Percentiles rank a stretch among this genome's conserved stretches.
Conservation (phyloP, 1,284 basidiomycete genomes). For the Porogramme epimiltina region DNA sequence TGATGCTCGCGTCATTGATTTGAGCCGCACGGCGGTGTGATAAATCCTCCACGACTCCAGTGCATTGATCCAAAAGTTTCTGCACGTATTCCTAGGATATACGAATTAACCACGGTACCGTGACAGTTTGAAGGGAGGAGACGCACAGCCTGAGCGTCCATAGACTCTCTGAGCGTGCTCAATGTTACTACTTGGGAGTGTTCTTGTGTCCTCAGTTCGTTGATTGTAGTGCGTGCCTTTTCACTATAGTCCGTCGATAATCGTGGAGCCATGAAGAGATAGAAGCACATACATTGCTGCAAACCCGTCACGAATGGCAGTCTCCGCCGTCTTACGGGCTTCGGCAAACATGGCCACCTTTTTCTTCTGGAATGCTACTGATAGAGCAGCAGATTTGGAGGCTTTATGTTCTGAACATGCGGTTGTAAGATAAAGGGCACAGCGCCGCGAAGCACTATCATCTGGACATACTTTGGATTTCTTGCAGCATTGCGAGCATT, state of each 20-base stretch:
- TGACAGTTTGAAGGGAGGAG: too few relatives aligned
- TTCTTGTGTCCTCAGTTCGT: constrained; percentile 30
- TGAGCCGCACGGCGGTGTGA: constrained; percentile 34
- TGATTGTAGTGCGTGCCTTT: constrained; percentile 26
- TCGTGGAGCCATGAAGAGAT: too few relatives aligned
- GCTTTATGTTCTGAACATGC: constrained; percentile 34
- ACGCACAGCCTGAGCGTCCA: constrained; percentile 30
- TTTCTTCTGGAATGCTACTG: constrained; percentile 31
- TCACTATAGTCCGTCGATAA: constrained; percentile 24
- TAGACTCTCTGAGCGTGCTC: constrained; percentile 24
- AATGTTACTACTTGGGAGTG: constrained; percentile 23
- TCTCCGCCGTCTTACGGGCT: constrained; percentile 29
- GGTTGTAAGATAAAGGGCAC: too few relatives aligned
- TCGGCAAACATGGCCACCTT: constrained; percentile 30
- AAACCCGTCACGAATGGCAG: constrained; percentile 29
- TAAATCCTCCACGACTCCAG: constrained; percentile 38
- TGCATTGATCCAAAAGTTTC: constrained; percentile 31
- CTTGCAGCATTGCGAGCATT: constrained; percentile 34
- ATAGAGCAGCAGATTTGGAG: constrained; percentile 28
- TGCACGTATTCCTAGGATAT: constrained; percentile 35
- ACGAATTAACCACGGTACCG: too few relatives aligned
- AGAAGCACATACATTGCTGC: constrained; percentile 27
- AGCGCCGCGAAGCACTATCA: too few relatives aligned
- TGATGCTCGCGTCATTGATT: constrained; percentile 38
- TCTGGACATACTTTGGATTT: constrained; percentile 30